Evolutionary conservation across 1,139 yeast species (phyloP), one percentile per base, ranked within the genome.

Genomic region (Groenewaldozyma auringiensis): DNA sequence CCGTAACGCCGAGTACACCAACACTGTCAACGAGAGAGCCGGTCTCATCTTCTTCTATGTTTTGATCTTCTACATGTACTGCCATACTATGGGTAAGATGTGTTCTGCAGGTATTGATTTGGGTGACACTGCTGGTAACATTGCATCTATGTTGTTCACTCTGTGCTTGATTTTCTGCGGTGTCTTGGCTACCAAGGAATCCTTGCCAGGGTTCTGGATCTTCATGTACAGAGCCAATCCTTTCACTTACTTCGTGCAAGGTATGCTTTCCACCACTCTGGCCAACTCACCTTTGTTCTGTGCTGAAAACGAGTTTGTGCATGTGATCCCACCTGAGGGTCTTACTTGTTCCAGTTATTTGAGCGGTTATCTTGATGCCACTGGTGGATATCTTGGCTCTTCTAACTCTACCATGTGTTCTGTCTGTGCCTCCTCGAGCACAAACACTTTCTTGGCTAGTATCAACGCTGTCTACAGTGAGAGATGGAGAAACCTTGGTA

Each of bases 131-230:
- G 94, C 92, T 43, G 89, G 86, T 50, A 81, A 83, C 58, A 57
- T 81, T 49, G 78, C 81, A 2, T 70, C 76, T 29, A 62, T 83
- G 63, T 59, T 81, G 57, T 83, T 81, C 65, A 76, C 88, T 17
- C 66, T 83, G 73, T 72, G 81, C 51, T 69, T 84, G 63, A 75
- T 79, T 47, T 85, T 86, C 78, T 81, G 92, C 68, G 95, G 95
- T 75, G 94, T 83, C 39, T 67, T 86, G 64, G 83, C 78, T 13
- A 72, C 81, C 32, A 77, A 81, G 27, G 60, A 66, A n/a, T 68
- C 67, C 14, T 65, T 83, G 67, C 79, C 79, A 60, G 79, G 80
- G 1, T 82, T 83, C 66, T 83, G 72, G 72, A 69, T 57, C 49
- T 86, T 83, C 69, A 81, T 83, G 85, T 77, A 80, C 67, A 76